Evolutionary conservation across 73 alveolate genomes (phyloP).

Genomic region (Paramecium caudatum): DNA sequence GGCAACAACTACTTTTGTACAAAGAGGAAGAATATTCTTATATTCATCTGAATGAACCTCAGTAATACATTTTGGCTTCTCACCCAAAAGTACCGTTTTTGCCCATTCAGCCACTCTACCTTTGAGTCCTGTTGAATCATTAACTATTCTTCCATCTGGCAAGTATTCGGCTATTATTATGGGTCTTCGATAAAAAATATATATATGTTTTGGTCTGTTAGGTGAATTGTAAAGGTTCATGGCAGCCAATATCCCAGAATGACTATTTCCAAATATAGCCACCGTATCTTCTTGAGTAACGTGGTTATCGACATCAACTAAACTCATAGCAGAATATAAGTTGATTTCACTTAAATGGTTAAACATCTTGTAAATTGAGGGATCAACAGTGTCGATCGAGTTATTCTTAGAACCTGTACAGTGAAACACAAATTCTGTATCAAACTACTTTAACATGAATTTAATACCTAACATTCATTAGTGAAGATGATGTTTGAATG

Average conservation of each 20-base stretch:
- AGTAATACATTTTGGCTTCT: neutral
- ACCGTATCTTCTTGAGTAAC: neutral
- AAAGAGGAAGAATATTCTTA: neutral
- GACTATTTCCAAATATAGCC: conserved; percentile 43
- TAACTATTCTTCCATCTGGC: conserved; percentile 29
- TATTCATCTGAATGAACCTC: conserved; percentile 2
- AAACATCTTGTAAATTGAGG: neutral
- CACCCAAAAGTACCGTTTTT: neutral
- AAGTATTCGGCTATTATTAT: conserved; percentile 47
- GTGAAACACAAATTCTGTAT: conserved; percentile 8
- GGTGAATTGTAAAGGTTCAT: conserved; percentile 57
- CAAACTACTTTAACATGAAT: neutral
- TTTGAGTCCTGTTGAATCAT: conserved; percentile 39
- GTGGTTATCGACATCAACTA: conserved; percentile 1
- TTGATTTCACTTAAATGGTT: neutral
- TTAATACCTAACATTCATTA: conserved; percentile 32
- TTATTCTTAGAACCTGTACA: conserved; percentile 50
- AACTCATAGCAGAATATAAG: conserved; percentile 31
- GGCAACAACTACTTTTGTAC: conserved; percentile 47
- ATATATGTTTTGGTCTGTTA: conserved; percentile 28
- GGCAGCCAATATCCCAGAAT: conserved; percentile 51
- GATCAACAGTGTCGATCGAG: neutral
- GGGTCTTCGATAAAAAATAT: conserved; percentile 22
- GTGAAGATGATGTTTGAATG: neutral
- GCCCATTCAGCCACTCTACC: conserved; percentile 68